phyloP scores from a whole-genome alignment of 2,329 filamentous ascomycete genomes.

The Xylaria digitata region DNA sequence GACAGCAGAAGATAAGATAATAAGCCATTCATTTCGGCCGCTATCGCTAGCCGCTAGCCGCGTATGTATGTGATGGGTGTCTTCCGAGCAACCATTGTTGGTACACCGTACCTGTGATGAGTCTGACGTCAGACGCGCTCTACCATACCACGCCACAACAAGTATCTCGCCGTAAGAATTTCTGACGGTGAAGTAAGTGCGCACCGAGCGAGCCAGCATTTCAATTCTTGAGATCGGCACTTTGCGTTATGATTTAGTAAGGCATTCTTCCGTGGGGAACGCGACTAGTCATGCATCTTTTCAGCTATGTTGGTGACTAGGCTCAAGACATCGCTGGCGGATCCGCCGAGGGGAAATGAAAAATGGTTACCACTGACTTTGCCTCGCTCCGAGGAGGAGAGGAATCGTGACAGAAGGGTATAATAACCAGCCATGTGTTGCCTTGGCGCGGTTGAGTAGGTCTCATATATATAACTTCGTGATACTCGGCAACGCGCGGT shows the following conservation, averaged over 20 bases:
- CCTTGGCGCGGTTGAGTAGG: slow-evolving; percentile 17
- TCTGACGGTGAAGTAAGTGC: not conserved
- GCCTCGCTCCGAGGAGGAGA: not conserved
- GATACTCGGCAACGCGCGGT: slow-evolving; percentile 14
- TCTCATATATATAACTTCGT: slow-evolving; percentile 17
- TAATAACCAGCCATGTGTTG: slow-evolving; percentile 9
- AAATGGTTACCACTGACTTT: not conserved
- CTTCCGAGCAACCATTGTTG: not conserved
- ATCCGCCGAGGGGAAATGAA: slow-evolving; percentile 1
- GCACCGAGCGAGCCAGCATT: not conserved
- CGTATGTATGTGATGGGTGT: not conserved
- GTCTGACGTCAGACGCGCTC: slow-evolving; percentile 12
- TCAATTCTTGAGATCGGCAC: not conserved
- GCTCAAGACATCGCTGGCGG: slow-evolving; percentile 16
- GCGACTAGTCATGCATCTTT: not conserved
- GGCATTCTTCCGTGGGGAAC: not conserved
- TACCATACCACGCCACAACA: not conserved
- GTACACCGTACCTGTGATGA: not conserved
- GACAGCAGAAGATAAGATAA: not conserved
- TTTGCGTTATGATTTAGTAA: not conserved
- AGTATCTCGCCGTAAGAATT: not conserved
- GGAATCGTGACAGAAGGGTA: not conserved
- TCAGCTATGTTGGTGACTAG: slow-evolving; percentile 4
- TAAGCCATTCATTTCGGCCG: not conserved
- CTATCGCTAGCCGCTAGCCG: not conserved